Percentiles rank a stretch among this genome's conserved stretches.
phyloP scores from a whole-genome alignment of 2,329 filamentous ascomycete genomes.

The Kalaharituber pfeilii region DNA sequence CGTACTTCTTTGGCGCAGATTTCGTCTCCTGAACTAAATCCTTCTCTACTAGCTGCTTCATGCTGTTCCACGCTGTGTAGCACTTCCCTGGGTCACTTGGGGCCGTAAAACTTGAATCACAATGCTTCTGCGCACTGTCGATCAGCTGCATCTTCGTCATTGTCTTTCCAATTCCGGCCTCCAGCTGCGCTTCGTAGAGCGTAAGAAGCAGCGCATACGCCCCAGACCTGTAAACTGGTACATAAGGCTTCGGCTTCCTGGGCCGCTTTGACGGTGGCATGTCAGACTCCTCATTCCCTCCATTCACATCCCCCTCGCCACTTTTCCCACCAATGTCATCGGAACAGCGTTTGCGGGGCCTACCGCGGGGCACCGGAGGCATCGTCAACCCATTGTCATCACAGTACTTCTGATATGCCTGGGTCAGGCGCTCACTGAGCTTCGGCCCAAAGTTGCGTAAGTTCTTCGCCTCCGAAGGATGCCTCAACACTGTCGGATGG shows the following conservation, averaged over 20 bases:
- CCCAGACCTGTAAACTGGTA: conserved; percentile 55
- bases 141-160: conserved; percentile 55
- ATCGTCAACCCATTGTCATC: conserved; percentile 15
- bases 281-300: neutral
- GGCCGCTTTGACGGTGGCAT: conserved; percentile 36
- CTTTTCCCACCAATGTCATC: conserved; percentile 3
- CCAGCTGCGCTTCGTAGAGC: conserved; percentile 34
- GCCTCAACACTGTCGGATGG: conserved; percentile 51
- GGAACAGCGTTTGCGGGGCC: neutral
- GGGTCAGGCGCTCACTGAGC: conserved; percentile 50
- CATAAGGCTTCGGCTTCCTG: conserved; percentile 47
- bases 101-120: conserved; percentile 54
- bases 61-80: conserved; percentile 60
- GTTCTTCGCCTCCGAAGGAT: conserved; percentile 54
- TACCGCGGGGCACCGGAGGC: conserved; percentile 7
- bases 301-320: conserved; percentile 20
- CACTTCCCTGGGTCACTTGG: conserved; percentile 45
- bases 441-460: conserved; percentile 60
- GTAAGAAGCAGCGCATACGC: conserved; percentile 55
- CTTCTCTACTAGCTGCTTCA: conserved; percentile 57
- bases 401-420: conserved; percentile 26
- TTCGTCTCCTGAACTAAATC: conserved; percentile 57
- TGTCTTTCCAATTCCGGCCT: conserved; percentile 28
- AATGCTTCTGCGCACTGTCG: conserved; percentile 50
- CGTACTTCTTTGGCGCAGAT: conserved; percentile 51